Evolutionary conservation across 2,329 filamentous ascomycete species (phyloP).

Genomic region (Whalleya microplaca): DNA sequence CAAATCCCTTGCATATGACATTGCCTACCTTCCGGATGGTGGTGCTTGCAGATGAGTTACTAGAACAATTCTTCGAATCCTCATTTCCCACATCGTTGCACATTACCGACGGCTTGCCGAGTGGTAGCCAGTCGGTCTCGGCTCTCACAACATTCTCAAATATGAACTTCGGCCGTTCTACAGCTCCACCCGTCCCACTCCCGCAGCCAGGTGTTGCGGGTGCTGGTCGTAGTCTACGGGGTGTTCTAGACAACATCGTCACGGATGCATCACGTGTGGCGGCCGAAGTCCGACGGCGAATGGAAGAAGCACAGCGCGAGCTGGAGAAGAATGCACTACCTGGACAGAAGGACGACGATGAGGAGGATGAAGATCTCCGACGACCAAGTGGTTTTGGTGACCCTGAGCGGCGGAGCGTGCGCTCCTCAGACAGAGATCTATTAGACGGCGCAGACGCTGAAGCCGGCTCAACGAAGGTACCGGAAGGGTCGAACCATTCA

Average conservation of each 20-base stretch:
- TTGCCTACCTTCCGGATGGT: conserved; percentile 99
- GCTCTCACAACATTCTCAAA: conserved; percentile 84
- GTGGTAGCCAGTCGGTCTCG: conserved; percentile 55
- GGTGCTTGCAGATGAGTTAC: conserved; percentile 89
- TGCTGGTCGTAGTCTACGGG: conserved; percentile 76
- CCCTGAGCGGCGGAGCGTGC: conserved; percentile 64
- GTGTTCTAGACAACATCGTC: conserved; percentile 96
- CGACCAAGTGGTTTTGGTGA: conserved; percentile 51
- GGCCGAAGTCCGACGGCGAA: conserved; percentile 84
- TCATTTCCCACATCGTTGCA: conserved; percentile 94
- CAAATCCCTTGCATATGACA: conserved; percentile 92
- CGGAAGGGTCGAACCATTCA: conserved; percentile 36
- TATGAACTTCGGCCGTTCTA: conserved; percentile 58
- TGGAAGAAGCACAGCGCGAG: conserved; percentile 95
- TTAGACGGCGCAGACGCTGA: conserved; percentile 76
- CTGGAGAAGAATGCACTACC: conserved; percentile 80
- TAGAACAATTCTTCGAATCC: conserved; percentile 97
- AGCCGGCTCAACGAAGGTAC: conserved; percentile 52
- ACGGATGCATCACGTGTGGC: conserved; percentile 97
- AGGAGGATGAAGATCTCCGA: conserved; percentile 67
- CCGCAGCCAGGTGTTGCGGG: conserved; percentile 47
- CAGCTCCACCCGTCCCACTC: conserved; percentile 43
- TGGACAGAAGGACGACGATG: conserved; percentile 66
- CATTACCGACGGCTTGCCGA: conserved; percentile 67
- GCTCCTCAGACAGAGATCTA: conserved; percentile 70